These are phyloP conservation scores for Hypoxylon sp. DNA, from an alignment of 2,329 filamentous ascomycete species.

Conservation along the genomic window DNA sequence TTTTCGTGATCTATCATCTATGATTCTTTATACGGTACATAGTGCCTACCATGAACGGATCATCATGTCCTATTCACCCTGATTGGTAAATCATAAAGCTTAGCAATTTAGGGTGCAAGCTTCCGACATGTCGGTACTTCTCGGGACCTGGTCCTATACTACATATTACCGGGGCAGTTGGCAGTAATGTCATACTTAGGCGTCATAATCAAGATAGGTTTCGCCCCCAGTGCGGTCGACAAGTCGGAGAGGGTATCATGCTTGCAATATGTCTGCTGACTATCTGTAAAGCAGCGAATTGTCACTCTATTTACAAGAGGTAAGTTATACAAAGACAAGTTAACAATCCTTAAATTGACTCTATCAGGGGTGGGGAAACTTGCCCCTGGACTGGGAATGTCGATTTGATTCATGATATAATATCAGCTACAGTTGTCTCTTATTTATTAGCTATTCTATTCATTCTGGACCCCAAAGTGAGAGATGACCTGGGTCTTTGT, in stretches of 20 bases:
- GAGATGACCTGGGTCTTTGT: background rate
- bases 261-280: background rate
- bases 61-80: constrained; percentile 1
- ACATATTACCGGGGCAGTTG: background rate
- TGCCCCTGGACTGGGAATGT: background rate
- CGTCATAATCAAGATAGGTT: background rate
- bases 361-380: background rate
- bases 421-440: background rate
- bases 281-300: background rate
- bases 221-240: background rate
- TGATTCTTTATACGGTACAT: constrained; percentile 2
- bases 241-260: background rate
- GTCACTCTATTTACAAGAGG: background rate
- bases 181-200: background rate
- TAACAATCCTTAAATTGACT: background rate
- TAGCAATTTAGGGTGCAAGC: constrained; percentile 10
- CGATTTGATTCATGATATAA: constrained; percentile 6
- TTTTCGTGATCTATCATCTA: constrained; percentile 37
- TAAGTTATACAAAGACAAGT: background rate
- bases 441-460: background rate
- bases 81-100: constrained; percentile 19
- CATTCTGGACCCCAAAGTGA: background rate
- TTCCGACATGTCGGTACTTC: background rate
- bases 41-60: constrained; percentile 7
- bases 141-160: background rate